Evolutionary conservation across 2,329 filamentous ascomycete genomes (phyloP), one percentile per base, ranked within the genome.

Genomic region (Gyromitra esculenta): DNA sequence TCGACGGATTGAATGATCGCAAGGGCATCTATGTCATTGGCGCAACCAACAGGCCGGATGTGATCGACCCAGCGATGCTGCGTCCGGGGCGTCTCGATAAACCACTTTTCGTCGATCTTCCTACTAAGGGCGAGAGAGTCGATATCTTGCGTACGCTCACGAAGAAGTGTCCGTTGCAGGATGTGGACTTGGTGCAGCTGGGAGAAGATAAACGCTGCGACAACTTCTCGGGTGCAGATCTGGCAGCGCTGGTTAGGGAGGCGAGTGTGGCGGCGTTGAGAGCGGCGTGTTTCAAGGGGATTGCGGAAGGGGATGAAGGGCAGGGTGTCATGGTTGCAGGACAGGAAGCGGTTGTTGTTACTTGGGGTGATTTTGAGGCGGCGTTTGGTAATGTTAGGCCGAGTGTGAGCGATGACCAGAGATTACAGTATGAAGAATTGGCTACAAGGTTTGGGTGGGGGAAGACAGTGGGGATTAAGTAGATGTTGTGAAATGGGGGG

Each of bases 31-130:
- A 96, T 83, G 91, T 99, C 15, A 93, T 99, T 75, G 96, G 92
- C 31, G 96, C 96, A 0, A 98, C 96, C 1, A 99, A 99, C 83
- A 87, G 96, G 0, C 95, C 95, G 0, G 95, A 98, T 82, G 97
- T 97, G 85, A 98, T 99, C 80, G 96, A 99, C 82, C 90, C 93
- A 1, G 96, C 96, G 0, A 97, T 99, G 89, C 88, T 98, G 9
- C 91, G 96, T 0, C 95, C 96, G 0, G 96, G 96, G 0, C 91
- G 96, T 35, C 87, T 99, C 0, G 95, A 94, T 79, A 95, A 91
- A 0, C 89, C 91, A n/a, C 87, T 98, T 35, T 97, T 95, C 80
- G 91, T 99, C 50, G 94, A 96, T 81, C 85, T 98, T 0, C 96
- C 96, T 0, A 91, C 89, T 35, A 86, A 91, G 0, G 87, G 90